Base-by-base conservation (phyloP, 1,284 basidiomycete genomes). In the Apiotrichum siamense region DNA sequence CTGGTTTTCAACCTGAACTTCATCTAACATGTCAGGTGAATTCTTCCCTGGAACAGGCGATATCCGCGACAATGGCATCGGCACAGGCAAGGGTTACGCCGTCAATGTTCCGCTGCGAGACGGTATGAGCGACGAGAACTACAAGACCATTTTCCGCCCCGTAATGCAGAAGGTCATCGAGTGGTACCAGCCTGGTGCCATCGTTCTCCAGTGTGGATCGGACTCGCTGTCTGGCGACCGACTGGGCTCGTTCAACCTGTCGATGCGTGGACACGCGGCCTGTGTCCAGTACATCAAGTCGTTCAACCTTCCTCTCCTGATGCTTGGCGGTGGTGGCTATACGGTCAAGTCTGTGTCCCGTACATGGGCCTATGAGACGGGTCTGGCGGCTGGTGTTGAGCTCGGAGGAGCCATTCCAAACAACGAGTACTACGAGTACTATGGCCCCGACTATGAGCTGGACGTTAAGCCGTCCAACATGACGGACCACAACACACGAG, bases 11-110 rank as follows among this genome's bases (percentile, higher is more conserved):
- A 18, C 9, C 4, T 13, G 9, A 23, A n/a, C 15, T 9, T 7
- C 26, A 18, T 7, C 17, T 52, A 18, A 29, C 23, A 13, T 17
- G n/a, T 4, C 23, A 38, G 39, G 31, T 27, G 44, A 99, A 72
- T 99, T 90, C 74, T 99, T 99, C 77, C 96, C 96, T 18, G 96
- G 96, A 12, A 99, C 96, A 2, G 96, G 96, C 27, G 94, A 97
- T 73, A 77, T 98, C 37, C 80, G 93, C 60, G 96, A 98, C 69
- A 84, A 87, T 36, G 94, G 94, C 2, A 87, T 93, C 26, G 83
- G 86, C 60, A 93, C 93, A 72, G 92, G 91, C 3, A 93, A 92
- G 71, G 80, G 90, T 60, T 97, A 97, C 70, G 81, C 96, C 0
- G 78, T 94, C 47, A 99, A 99, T 72, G 93, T 98, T 57, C 96